Evolutionary conservation across 106 monocot species (phyloP).

Genomic region (Dioscorea alata): DNA sequence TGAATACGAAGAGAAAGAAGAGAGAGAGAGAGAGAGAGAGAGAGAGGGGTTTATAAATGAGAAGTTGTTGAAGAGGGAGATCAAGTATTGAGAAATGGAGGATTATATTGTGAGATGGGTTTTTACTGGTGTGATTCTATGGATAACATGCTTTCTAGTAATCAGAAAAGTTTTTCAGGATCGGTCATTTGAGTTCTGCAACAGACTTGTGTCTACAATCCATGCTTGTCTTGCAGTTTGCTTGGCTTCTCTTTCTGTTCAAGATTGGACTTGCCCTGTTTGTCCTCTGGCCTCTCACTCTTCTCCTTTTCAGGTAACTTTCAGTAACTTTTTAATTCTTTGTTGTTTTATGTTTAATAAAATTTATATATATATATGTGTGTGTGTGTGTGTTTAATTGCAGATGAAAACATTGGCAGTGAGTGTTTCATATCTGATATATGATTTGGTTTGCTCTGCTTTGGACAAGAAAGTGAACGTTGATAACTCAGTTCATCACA

Average conservation of each 20-base stretch:
- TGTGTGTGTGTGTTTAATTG: background rate
- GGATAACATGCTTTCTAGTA: conserved; percentile 30
- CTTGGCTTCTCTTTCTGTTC: conserved; percentile 46
- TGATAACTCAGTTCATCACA: conserved; percentile 56
- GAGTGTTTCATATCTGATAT: conserved; percentile 52
- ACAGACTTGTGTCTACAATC: conserved; percentile 46
- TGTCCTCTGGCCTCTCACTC: conserved; percentile 45
- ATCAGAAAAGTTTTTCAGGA: conserved; percentile 22
- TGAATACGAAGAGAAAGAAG: too few species aligned
- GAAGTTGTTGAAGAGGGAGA: too few species aligned
- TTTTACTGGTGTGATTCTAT: conserved; percentile 32
- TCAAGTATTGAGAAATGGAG: conserved; percentile 16
- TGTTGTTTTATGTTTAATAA: background rate
- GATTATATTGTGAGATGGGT: conserved; percentile 37
- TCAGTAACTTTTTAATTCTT: background rate
- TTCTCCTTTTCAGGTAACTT: conserved; percentile 39
- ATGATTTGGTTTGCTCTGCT: conserved; percentile 44
- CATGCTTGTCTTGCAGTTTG: conserved; percentile 50
- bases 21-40: too few species aligned
- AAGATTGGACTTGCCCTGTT: conserved; percentile 58
- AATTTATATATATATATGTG: too few species aligned
- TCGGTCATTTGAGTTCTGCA: conserved; percentile 60
- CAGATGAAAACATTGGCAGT: conserved; percentile 68
- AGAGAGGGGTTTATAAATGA: too few species aligned
- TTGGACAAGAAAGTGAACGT: conserved; percentile 24